Base-by-base conservation (phyloP, 1,284 basidiomycete species). In the Volvariella surrecta region DNA sequence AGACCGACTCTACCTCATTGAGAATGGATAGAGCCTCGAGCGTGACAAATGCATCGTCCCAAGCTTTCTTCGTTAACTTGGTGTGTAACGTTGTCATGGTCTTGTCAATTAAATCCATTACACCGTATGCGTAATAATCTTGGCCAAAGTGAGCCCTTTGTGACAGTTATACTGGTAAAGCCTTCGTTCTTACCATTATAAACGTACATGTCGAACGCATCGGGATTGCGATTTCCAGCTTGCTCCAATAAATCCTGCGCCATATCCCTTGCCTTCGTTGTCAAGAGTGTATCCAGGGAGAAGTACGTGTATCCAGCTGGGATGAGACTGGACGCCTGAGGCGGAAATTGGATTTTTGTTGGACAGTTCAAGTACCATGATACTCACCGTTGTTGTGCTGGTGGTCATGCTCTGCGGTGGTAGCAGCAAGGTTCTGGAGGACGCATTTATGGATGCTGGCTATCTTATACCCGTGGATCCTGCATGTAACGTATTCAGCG, bases 151-250 rank as follows among this genome's bases (percentile, higher is more conserved):
- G 35, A 46, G 19, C 32, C 37, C n/a, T 16, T 17, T 16, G 35
- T 38, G 43, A 43, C 30, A 45, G 35, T 37, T 31, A 17, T 43
- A 20, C 20, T 37, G 15, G 19, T 46, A 31, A 10, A 17, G 15
- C 15, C 28, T 9, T 34, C 31, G 42, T 35, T 31, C 58, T 30
- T 40, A 66, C 67, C 62, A 44, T 68, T 65, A 51, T 64, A 67
- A 34, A 67, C 59, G 45, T 66, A 64, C 58, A 69, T 63, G 39
- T 57, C 58, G 39, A 59, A 61, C 18, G 42, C 48, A 45, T 69
- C 66, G 8, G 64, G 66, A 47, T 67, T 56, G 20, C 65, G 52
- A n/a, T 66, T 59, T 7, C 54, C 46, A 3, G 61, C 54, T 44
- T 65, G 50, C 30, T 61, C 50, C 28, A 62, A 40, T 10, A 67